phyloP scores from a whole-genome alignment of 2,329 filamentous ascomycete genomes.

The Aspergillus novofumigatus region DNA sequence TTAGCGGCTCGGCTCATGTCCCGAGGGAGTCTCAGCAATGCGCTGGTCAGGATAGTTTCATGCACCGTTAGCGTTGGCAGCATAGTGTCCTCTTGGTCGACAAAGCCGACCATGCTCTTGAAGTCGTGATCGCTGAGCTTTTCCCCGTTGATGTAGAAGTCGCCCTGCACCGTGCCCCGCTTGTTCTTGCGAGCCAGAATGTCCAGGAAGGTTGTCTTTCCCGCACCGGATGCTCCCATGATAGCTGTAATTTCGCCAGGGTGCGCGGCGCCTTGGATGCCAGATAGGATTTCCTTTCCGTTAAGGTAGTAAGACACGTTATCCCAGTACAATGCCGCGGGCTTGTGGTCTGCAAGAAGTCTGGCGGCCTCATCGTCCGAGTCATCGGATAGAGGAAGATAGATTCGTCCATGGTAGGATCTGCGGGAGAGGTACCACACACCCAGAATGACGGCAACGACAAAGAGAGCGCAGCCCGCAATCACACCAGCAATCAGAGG shows the following conservation, averaged over 20 bases:
- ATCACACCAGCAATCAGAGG: constrained; percentile 93
- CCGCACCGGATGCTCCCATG: constrained; percentile 96
- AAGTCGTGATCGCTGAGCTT: constrained; percentile 81
- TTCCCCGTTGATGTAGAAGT: constrained; percentile 92
- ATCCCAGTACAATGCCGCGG: constrained; percentile 81
- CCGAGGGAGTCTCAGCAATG: constrained; percentile 81
- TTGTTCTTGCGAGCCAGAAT: constrained; percentile 97
- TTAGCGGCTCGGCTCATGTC: constrained; percentile 88
- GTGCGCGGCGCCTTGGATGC: constrained; percentile 79
- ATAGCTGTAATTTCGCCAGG: constrained; percentile 96
- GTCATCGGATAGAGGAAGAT: constrained; percentile 76
- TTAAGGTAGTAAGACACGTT: constrained; percentile 84
- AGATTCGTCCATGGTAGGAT: constrained; percentile 58
- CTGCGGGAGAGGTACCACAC: constrained; percentile 87
- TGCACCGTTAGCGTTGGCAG: constrained; percentile 93
- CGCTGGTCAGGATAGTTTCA: constrained; percentile 94
- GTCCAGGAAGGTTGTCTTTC: constrained; percentile 95
- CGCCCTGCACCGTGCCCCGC: constrained; percentile 69
- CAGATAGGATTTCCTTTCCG: constrained; percentile 76
- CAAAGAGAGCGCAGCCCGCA: constrained; percentile 75
- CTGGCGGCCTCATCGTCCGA: constrained; percentile 83
- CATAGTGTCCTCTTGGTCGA: constrained; percentile 98
- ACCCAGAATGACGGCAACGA: constrained; percentile 77
- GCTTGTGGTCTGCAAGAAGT: constrained; percentile 87
- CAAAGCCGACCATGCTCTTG: constrained; percentile 88